phyloP scores from a whole-genome alignment of 306 rosid genomes.

The Corylus avellana region DNA sequence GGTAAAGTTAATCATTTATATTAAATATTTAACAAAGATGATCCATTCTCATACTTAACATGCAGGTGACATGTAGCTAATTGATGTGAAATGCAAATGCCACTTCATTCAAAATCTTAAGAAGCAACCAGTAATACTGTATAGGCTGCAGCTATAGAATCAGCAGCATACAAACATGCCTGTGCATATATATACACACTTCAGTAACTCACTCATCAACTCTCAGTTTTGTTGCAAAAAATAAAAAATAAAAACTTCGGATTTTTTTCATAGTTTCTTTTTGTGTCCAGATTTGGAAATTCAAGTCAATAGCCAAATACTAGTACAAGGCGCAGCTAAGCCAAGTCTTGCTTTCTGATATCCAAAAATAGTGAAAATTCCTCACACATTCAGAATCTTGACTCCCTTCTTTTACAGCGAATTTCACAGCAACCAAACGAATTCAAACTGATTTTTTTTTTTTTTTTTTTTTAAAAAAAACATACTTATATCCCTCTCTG shows the following conservation, averaged over 20 bases:
- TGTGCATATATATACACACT: neutral
- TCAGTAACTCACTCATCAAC: neutral
- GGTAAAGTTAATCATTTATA: too few species aligned
- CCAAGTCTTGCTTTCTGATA: neutral
- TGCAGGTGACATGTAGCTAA: neutral
- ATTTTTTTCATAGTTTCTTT: neutral
- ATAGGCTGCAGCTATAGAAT: neutral
- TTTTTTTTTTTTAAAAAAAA: neutral
- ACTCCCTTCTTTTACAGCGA: slow-evolving; percentile 11
- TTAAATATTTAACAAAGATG: neutral
- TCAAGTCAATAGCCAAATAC: neutral
- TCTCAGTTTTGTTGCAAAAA: neutral
- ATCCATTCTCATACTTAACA: neutral
- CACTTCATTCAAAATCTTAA: neutral
- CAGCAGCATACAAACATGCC: neutral
- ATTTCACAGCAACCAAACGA: neutral
- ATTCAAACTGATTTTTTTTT: neutral
- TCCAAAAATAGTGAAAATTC: neutral
- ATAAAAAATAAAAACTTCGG: neutral
- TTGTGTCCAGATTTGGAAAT: neutral
- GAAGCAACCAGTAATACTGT: neutral
- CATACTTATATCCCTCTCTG: neutral
- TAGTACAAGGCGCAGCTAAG: neutral
- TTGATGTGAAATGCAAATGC: neutral
- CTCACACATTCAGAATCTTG: neutral